These are phyloP conservation scores for Cornus suecica DNA, from an alignment of 148 eudicot genomes.

Conservation along the genomic window DNA sequence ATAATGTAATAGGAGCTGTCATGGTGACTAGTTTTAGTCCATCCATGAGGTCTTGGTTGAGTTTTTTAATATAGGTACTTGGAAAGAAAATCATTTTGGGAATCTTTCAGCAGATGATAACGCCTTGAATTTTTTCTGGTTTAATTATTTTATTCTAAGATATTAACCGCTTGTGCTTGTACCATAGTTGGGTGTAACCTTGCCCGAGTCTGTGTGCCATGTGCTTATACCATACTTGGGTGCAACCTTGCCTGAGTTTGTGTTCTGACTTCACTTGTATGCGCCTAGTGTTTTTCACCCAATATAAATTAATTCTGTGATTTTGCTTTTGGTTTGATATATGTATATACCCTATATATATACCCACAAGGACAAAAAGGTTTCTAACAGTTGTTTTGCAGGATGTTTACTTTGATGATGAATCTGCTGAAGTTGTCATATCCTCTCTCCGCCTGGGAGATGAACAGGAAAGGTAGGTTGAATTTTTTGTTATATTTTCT, in stretches of 20 bases:
- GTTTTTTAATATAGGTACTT: too few relatives aligned
- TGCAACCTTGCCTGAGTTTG: not conserved
- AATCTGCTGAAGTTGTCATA: slow-evolving; percentile 95
- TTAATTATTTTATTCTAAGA: not conserved
- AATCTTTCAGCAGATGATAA: too few relatives aligned
- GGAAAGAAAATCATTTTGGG: too few relatives aligned
- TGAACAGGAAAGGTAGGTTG: slow-evolving; percentile 68
- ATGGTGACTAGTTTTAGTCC: too few relatives aligned
- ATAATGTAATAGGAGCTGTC: too few relatives aligned
- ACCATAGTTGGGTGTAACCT: too few relatives aligned
- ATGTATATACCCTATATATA: not conserved
- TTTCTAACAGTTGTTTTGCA: slow-evolving; percentile 29
- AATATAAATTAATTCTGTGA: too few relatives aligned
- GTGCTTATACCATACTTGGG: too few relatives aligned
- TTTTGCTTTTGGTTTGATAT: not conserved
- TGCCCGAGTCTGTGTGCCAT: not conserved
- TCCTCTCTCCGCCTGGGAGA: slow-evolving; percentile 92
- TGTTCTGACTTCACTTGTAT: not conserved
- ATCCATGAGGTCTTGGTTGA: too few relatives aligned
- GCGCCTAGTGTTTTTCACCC: too few relatives aligned
- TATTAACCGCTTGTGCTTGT: not conserved
- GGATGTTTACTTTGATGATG: slow-evolving; percentile 98
- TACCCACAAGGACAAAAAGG: not conserved
- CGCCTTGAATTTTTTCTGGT: too few relatives aligned
- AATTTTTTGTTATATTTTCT: not conserved